Evolutionary conservation across 305 asterid genomes (phyloP), one percentile per base, ranked within the genome.

Genomic region (Euphrasia arctica): DNA sequence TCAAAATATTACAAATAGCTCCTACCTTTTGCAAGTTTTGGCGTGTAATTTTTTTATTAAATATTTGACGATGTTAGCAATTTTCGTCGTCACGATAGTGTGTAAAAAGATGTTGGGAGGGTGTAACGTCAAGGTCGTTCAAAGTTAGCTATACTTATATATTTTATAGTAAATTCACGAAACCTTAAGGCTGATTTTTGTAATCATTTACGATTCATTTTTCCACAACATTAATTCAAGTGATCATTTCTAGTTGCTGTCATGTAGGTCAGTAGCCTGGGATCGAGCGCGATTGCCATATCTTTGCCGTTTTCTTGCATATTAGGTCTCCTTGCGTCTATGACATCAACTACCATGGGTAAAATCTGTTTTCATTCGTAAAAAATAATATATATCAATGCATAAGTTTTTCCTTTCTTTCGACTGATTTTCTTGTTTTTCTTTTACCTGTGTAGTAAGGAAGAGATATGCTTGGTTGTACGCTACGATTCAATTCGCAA

Each of bases 331-430:
- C 93, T 92, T 67, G 97, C 98, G 54, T 89, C 96, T 47, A 92
- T 92, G 98, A 87, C 96, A 62, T 86, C 98, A 25, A 90, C 98
- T 45, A 87, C 97, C 65, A 92, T 92, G 95, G 95, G 98, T 89
- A 80, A 42, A 66, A 18, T 43, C 45, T 31, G 15, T 65, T 64
- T 68, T 32, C 34, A 65, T 56, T 59, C 14, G n/a, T 64, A 28
- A 13, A 68, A 41, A 52, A 18, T 18, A 18, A 18, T 18, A 18
- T 18, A 18, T 18, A 18, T 34, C 59, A 8, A 25, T 43, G 14
- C 70, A 11, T 43, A 11, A 64, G 14, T 12, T 28, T 56, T 55
- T 9, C 2, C 18, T n/a, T 51, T 25, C 61, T 66, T 63, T 14
- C 15, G 14, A 28, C 60, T 62, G 49, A 45, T 43, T 67, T 18